Conservation (phyloP, 192 early-diverging fungal species). For the Lunasporangiospora selenospora region DNA sequence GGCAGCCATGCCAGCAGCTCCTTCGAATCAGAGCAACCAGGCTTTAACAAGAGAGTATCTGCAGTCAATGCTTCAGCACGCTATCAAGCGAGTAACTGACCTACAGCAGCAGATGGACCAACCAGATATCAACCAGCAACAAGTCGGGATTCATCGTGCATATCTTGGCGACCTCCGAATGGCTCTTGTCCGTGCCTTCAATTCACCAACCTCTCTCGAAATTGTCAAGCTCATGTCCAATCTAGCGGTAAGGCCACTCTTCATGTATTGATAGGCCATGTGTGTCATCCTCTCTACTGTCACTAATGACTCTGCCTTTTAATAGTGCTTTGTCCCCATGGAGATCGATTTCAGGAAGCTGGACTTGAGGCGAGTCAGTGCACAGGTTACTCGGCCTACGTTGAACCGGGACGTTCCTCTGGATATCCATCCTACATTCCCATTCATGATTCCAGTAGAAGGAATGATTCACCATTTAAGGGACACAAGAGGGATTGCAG, state of each 20-base stretch:
- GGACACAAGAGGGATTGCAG: slow-evolving; percentile 23
- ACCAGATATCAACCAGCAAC: slow-evolving; percentile 13
- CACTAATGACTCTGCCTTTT: background rate
- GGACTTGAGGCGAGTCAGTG: slow-evolving; percentile 17
- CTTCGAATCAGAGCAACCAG: slow-evolving; percentile 1
- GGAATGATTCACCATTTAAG: slow-evolving; percentile 18
- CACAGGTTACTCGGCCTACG: slow-evolving; percentile 13
- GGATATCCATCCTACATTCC: slow-evolving; percentile 40
- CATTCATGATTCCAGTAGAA: slow-evolving; percentile 40
- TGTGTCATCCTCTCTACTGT: background rate
- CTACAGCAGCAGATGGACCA: slow-evolving; percentile 44
- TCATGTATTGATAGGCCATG: background rate
- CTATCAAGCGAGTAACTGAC: slow-evolving; percentile 43
- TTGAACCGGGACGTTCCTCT: slow-evolving; percentile 23
- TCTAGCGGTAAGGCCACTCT: slow-evolving; percentile 14
- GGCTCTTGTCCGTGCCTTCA: slow-evolving; percentile 38
- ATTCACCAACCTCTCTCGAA: slow-evolving; percentile 34
- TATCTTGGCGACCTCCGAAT: slow-evolving; percentile 42
- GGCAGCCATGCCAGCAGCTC: background rate
- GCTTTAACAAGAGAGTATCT: slow-evolving; percentile 34
- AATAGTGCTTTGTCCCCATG: slow-evolving; percentile 31
- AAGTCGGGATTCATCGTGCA: slow-evolving; percentile 13
- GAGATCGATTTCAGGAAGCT: slow-evolving; percentile 19
- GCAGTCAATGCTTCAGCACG: slow-evolving; percentile 49
- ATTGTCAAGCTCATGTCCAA: slow-evolving; percentile 26